A percentile compares a stretch with the other conserved stretches of the same genome.
phyloP scores from a whole-genome alignment of 1,139 yeast genomes.

The Blastobotrys apis region DNA sequence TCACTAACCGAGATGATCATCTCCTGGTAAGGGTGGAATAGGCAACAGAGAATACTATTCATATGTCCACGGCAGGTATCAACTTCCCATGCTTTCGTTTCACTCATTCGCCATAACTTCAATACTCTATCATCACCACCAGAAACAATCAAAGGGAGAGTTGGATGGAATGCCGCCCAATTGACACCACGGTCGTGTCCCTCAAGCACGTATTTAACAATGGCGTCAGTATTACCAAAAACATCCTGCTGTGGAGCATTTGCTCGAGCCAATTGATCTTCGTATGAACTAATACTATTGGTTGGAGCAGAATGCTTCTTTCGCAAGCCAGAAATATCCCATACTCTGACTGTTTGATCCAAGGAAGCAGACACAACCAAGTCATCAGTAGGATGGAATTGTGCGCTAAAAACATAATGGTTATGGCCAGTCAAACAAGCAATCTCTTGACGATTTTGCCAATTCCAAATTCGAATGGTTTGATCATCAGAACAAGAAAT shows the following conservation, averaged over 20 bases:
- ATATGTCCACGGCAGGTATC: slow-evolving; percentile 98
- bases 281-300: slow-evolving; percentile 48
- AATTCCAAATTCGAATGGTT: slow-evolving; percentile 97
- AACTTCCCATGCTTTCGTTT: slow-evolving; percentile 98
- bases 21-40: slow-evolving; percentile 93
- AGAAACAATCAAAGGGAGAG: slow-evolving; percentile 88
- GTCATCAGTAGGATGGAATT: slow-evolving; percentile 94
- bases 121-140: slow-evolving; percentile 96
- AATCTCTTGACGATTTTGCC: slow-evolving; percentile 98
- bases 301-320: slow-evolving; percentile 86
- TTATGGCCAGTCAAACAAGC: slow-evolving; percentile 98
- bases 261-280: slow-evolving; percentile 68
- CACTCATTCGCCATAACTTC: slow-evolving; percentile 97
- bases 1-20: slow-evolving; percentile 90
- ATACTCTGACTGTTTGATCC: slow-evolving; percentile 98
- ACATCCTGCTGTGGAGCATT: slow-evolving; percentile 58
- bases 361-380: slow-evolving; percentile 91
- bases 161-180: slow-evolving; percentile 98
- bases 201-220: slow-evolving; percentile 91
- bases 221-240: slow-evolving; percentile 89
- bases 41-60: slow-evolving; percentile 81
- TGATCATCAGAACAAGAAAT: slow-evolving; percentile 96
- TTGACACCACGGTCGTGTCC: slow-evolving; percentile 99
- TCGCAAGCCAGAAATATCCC: slow-evolving; percentile 96
- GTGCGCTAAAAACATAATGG: slow-evolving; percentile 97